Base-by-base conservation (phyloP, 2,329 filamentous ascomycete genomes). In the Amauroascus verrucosus region DNA sequence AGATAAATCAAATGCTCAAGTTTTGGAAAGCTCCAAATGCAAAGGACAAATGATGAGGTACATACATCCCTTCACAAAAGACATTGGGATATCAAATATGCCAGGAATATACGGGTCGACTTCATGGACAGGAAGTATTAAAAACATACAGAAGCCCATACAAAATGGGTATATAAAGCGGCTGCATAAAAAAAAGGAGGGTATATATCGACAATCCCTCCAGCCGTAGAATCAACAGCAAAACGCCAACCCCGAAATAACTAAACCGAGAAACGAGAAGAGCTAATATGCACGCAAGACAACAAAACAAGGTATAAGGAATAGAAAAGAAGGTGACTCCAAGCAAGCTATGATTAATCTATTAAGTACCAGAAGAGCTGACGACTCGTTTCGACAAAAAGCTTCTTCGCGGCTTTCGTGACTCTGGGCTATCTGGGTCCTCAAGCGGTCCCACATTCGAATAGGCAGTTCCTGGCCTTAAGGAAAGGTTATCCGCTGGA, bases 301-400 rank as follows among this genome's bases (percentile, higher is more conserved):
- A n/a, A n/a, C n/a, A n/a, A 30, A 30, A 30, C 26, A 30, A 30
- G 9, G 7, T 14, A 33, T 24, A 49, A 24, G 22, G 48, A 48
- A 53, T n/a, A 26, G 20, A 44, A 22, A 32, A n/a, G 20, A 24
- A 45, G 50, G 37, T 20, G 45, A 14, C 47, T 22, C 24, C 41
- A 22, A 18, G 41, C 11, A 20, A 14, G 11, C 33, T 3, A 3
- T 35, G 4, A 35, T 35, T 11, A n/a, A 13, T 35, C 14, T 9
- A 35, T 24, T 37, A 48, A 48, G 8, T 26, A 28, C 16, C 30
- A 14, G 32, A n/a, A 37, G 16, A n/a, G 37, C 63, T 64, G 13
- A 57, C 55, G 57, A 67, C 69, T 43, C 73, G 66, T 61, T 75
- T 71, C 50, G 67, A 68, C 56, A 77, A 63, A 59, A 78, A 69